Conservation (phyloP, 495 filamentous ascomycete genomes). For the Tuber magnatum region DNA sequence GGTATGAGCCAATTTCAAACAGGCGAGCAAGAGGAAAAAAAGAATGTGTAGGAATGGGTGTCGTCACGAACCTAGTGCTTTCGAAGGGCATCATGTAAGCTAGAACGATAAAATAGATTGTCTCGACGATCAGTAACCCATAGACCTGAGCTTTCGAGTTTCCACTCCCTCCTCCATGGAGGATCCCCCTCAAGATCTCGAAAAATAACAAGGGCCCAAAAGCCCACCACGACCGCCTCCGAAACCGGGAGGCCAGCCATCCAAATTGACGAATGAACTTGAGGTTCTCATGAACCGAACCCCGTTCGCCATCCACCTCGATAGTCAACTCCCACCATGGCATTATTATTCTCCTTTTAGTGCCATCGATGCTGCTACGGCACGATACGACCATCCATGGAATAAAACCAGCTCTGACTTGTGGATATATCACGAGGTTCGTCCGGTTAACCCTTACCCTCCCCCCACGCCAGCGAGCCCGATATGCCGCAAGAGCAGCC, state of each 20-base stretch:
- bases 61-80: conserved; percentile 50
- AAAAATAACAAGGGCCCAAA: conserved; percentile 58
- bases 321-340: conserved; percentile 37
- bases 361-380: conserved; percentile 44
- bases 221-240: conserved; percentile 65
- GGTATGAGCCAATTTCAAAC: conserved; percentile 41
- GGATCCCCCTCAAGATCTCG: conserved; percentile 60
- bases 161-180: conserved; percentile 56
- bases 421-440: conserved; percentile 28
- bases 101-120: conserved; percentile 53
- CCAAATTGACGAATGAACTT: conserved; percentile 56
- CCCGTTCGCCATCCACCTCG: conserved; percentile 44
- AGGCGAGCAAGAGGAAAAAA: conserved; percentile 4
- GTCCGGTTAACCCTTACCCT: conserved; percentile 15
- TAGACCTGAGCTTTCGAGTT: conserved; percentile 58
- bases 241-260: conserved; percentile 61
- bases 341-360: conserved; percentile 6
- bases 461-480: conserved; percentile 18
- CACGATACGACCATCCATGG: conserved; percentile 50
- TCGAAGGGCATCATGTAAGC: conserved; percentile 53
- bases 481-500: conserved; percentile 50
- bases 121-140: conserved; percentile 59
- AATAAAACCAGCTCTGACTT: conserved; percentile 38
- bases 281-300: conserved; percentile 54
- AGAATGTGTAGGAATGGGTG: background rate